Base-by-base conservation (phyloP, 2,329 filamentous ascomycete species). In the Tetracladium maxilliforme region DNA sequence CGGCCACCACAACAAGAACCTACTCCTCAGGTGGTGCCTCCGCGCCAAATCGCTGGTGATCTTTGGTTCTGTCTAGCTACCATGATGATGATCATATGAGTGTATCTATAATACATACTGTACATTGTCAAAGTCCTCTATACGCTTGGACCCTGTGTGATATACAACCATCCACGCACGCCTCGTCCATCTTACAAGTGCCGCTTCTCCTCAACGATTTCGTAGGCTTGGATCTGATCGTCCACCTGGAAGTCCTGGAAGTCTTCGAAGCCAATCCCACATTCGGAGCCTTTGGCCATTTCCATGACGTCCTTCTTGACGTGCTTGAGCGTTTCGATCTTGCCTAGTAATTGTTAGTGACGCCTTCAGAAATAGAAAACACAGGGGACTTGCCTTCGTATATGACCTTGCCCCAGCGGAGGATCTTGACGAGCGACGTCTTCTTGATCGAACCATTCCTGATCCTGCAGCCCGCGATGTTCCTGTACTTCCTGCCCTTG, bases 251-350 rank as follows among this genome's bases (percentile, higher is more conserved):
- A 78, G 13, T 71, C 78, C 23, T 77, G 62, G 71, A 83, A 98
- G 16, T 61, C 65, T 4, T 77, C 71, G 41, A 98, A 87, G 26
- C 70, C 73, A 37, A 98, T 75, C 36, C 90, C 90, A 41, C 90
- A 98, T 51, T 98, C 90, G n/a, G 66, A 70, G 30, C 84, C 86
- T 53, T 92, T 95, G 41, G 72, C 73, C 72, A 92, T 90, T 43
- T 93, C 82, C 22, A 61, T 58, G 16, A 90, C 80, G 36, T 94
- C 82, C 48, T 92, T 92, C 63, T 95, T 94, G 48, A 79, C 71
- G 42, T 92, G 80, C 56, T 90, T 94, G 30, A 98, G 69, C 2
- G 81, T 81, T 11, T 70, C 64, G 21, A 95, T 68, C 25, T 64
- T 64, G 36, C 86, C 87, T 93, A 30, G 15, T 29, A 13, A 16